Percentiles rank a stretch among this genome's conserved stretches.
These are phyloP conservation scores for Neurospora crassa DNA, from an alignment of 2,329 filamentous ascomycete genomes.

Conservation along the genomic window DNA sequence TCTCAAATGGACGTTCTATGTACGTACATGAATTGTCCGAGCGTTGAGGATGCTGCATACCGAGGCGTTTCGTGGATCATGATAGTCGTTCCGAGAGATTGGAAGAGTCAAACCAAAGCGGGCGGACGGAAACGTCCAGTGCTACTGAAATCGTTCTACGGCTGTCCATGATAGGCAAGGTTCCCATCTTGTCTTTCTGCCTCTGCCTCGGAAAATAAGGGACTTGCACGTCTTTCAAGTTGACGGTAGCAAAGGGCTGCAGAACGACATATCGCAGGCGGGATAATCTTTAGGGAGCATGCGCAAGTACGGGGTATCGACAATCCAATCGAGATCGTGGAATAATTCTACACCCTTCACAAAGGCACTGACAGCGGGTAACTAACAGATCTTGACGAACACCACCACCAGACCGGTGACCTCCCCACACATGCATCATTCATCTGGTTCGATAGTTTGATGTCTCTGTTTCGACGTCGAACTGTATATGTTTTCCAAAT, in stretches of 20 bases:
- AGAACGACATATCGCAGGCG: background rate
- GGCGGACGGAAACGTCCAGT: background rate
- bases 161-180: background rate
- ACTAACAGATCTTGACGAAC: background rate
- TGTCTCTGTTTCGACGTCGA: background rate
- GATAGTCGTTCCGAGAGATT: constrained; percentile 18
- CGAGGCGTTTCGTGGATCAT: constrained; percentile 5
- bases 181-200: background rate
- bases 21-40: background rate
- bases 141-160: background rate
- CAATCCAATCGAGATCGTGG: background rate
- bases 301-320: background rate
- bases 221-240: background rate
- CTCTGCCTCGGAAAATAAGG: background rate
- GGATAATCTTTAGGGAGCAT: background rate
- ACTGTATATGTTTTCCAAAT: background rate
- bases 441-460: background rate
- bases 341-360: background rate
- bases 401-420: background rate
- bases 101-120: constrained; percentile 6
- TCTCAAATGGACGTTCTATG: background rate
- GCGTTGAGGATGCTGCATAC: background rate
- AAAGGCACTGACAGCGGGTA: background rate
- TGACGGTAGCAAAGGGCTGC: background rate
- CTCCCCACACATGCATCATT: background rate